Evolutionary conservation across 805 yeast species (phyloP), one percentile per base, ranked within the genome.

Genomic region (Henningerozyma blattae): DNA sequence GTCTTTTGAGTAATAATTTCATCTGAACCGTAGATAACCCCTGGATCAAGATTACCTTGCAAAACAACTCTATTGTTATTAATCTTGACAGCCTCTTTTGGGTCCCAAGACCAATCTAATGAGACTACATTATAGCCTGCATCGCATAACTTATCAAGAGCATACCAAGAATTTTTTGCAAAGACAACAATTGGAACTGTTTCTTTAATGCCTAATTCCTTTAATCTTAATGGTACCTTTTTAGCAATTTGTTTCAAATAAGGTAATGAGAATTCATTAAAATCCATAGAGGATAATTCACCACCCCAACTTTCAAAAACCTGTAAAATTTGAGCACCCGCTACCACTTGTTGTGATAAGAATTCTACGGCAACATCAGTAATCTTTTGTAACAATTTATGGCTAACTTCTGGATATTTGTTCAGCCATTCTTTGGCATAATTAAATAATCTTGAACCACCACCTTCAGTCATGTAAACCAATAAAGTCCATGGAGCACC

Each of bases 301-400:
- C 97, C 95, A 37, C 95, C 98, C 94, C 95, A 87, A 25, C 94
- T 81, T 54, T 91, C 98, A 53, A 91, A 91, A 24, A 91, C 86
- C 61, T 91, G 98, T 40, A 91, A 68, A 77, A 91, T 86, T 64
- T 91, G 98, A 24, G 97, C 97, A 46, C 98, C 98, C 2, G 98
- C 98, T 45, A 77, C 75, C 30, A 91, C 95, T 61, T 91, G 98
- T 49, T 78, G 82, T 3, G 94, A 94, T 50, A 91, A 68, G 52
- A 89, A 91, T 56, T 89, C 97, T 26, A 89, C 65, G 35, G 95
- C 91, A 19, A 82, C 85, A 40, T 84, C 89, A 17, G 96, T 80
- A 42, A 79, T 75, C 37, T 75, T 76, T 55, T 77, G 82, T 41
- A 91, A 64, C 38, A 91, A 62, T 45, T 64, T 56, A 47, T 83